Conservation (phyloP, 2,329 filamentous ascomycete species). For the Hypoxylon sp. region DNA sequence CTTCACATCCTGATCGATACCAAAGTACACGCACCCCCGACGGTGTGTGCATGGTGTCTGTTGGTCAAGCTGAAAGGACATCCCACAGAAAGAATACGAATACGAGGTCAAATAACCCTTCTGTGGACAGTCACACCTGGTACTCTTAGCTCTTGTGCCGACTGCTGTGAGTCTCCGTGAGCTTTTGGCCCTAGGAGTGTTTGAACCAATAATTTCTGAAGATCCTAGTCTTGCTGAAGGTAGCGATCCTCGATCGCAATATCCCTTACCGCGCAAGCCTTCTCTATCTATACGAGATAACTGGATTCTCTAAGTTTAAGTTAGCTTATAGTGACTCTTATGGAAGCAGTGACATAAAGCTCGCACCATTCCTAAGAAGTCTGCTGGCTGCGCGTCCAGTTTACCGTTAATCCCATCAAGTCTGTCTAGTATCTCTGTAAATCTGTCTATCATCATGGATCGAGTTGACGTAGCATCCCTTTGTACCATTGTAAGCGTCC, state of each 20-base stretch:
- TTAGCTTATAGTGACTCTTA: no score
- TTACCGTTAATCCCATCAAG: no score
- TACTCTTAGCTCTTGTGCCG: neutral
- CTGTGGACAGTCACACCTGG: neutral
- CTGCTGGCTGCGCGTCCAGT: neutral
- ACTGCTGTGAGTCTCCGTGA: neutral
- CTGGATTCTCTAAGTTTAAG: no score
- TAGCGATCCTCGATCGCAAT: no score
- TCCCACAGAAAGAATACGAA: neutral
- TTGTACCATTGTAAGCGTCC: neutral
- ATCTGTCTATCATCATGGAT: neutral
- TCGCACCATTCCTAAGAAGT: conserved; percentile 1
- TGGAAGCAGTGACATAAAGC: no score
- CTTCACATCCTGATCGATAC: neutral
- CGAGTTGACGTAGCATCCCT: neutral
- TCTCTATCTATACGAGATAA: no score
- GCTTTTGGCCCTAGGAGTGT: neutral
- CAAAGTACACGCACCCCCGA: neutral
- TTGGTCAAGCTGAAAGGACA: neutral
- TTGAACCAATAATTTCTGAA: no score
- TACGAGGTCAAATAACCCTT: neutral
- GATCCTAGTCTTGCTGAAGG: no score
- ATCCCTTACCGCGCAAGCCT: no score
- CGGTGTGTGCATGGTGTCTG: neutral
- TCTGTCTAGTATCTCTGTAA: neutral